Evolutionary conservation across 306 rosid species (phyloP), one percentile per base, ranked within the genome.

Genomic region (Lathyrus aphaca): DNA sequence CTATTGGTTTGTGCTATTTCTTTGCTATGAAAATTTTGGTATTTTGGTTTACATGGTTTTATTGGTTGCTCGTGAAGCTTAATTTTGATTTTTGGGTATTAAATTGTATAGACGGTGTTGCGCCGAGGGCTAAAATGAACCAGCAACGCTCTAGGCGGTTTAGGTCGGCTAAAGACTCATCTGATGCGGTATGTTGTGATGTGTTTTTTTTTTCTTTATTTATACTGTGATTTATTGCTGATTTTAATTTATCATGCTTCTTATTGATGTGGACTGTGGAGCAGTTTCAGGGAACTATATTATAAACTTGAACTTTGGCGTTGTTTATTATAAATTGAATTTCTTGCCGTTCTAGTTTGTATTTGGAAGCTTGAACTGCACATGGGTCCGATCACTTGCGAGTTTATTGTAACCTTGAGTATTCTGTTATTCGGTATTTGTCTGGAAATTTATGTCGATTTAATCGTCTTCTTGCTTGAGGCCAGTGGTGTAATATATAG

Each of bases 121-220:
- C 99, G 48, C 99, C 99, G 2, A 87, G 99, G 87, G 99, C 99
- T n/a, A 95, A 95, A 78, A 95, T 95, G 99, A 95, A 91, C 72
- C 99, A 95, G 69, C 99, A 91, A 42, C 75, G 99, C 42, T 91
- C 97, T 66, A 86, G 99, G 70, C 89, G 99, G 56, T 95, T 95
- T 81, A 87, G 96, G 80, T 80, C 99, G 42, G 96, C 97, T 10
- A 95, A 95, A 85, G 99, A 95, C 74, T 97, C 99, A 48, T 61
- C 89, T 58, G 97, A 89, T 19, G 85, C 97, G 79, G 97, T 95
- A 84, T 61, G 92, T 83, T 56, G 55, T 75, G 42, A 62, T 71
- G 18, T 48, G 46, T 75, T 44, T 51, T 86, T 77, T 51, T 86
- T 75, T 68, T 1, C 69, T 66, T 66, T 75, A 8, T 35, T 63